Percentiles rank a stretch among this genome's conserved stretches.
Evolutionary conservation across 1,284 basidiomycete genomes (phyloP).

Genomic region (Rhodotorula glutinis): DNA sequence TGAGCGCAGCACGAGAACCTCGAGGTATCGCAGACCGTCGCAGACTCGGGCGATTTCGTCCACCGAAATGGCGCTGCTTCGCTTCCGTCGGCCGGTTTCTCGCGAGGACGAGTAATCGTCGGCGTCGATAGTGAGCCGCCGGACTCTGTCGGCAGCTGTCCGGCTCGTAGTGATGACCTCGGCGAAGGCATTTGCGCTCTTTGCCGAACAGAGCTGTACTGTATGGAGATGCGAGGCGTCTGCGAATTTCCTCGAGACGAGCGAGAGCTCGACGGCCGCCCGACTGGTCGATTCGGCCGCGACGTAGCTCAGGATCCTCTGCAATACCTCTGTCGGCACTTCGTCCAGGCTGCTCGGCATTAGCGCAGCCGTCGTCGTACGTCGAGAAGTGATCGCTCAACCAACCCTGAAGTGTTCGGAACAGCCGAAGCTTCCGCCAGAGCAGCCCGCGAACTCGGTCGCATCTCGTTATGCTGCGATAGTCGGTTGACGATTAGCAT

Average conservation of each 20-base stretch:
- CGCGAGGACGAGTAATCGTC: too few species aligned
- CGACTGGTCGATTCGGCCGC: too few species aligned
- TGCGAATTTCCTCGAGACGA: slow-evolving; percentile 3
- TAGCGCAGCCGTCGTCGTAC: neutral
- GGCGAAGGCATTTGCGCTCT: neutral
- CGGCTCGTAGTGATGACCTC: neutral
- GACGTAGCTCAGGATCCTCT: neutral
- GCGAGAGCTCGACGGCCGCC: slow-evolving; percentile 1
- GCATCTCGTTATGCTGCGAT: too few species aligned
- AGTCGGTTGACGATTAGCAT: too few species aligned
- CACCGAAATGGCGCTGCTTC: neutral
- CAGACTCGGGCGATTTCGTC: slow-evolving; percentile 16
- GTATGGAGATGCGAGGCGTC: neutral
- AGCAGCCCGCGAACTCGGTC: too few species aligned
- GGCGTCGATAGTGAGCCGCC: too few species aligned
- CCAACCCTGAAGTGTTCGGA: too few species aligned
- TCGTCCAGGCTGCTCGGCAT: neutral
- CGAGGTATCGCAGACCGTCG: neutral
- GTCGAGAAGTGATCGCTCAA: neutral
- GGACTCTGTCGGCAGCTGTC: too few species aligned
- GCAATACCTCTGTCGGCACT: slow-evolving; percentile 5
- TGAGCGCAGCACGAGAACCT: neutral
- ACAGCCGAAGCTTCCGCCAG: too few species aligned
- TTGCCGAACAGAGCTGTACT: neutral
- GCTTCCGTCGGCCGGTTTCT: too few species aligned